Percentiles rank a stretch among this genome's conserved stretches.
Conservation (phyloP, 2,329 filamentous ascomycete genomes). For the Orbilia javanica region DNA sequence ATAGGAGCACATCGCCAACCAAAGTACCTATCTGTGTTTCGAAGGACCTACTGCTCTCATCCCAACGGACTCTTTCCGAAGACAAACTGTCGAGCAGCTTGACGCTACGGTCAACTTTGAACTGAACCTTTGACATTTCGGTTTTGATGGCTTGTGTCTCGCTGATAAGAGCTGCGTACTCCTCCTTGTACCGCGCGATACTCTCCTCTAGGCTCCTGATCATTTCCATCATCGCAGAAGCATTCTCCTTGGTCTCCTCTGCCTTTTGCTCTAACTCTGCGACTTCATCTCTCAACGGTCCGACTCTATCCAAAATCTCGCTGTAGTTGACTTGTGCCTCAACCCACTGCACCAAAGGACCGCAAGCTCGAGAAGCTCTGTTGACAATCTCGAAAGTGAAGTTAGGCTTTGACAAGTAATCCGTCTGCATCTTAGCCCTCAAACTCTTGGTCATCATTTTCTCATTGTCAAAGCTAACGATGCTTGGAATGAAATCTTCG, state of each 20-base stretch:
- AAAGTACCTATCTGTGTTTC: conserved; percentile 97
- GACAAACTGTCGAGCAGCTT: conserved; percentile 93
- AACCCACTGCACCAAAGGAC: conserved; percentile 96
- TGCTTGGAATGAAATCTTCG: conserved; percentile 97
- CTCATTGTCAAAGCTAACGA: conserved; percentile 97
- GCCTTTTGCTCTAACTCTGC: conserved; percentile 86
- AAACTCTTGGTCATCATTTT: conserved; percentile 88
- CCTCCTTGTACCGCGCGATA: conserved; percentile 93
- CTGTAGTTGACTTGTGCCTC: conserved; percentile 96
- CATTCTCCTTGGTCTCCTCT: conserved; percentile 91
- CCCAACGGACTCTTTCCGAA: conserved; percentile 92
- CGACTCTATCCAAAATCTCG: conserved; percentile 94
- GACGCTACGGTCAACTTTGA: conserved; percentile 97
- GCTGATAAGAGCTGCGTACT: conserved; percentile 95
- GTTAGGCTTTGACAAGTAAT: conserved; percentile 91
- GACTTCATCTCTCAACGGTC: conserved; percentile 91
- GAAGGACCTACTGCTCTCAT: conserved; percentile 96
- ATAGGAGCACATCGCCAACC: conserved; percentile 93
- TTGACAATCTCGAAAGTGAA: conserved; percentile 98
- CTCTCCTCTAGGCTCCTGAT: conserved; percentile 86
- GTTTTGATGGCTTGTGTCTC: conserved; percentile 97
- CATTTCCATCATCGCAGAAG: conserved; percentile 88
- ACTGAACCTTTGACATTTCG: conserved; percentile 95
- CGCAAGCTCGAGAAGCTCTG: conserved; percentile 95
- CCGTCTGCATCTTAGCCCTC: conserved; percentile 88